Evolutionary conservation across 2,329 filamentous ascomycete genomes (phyloP).

Genomic region (Colletotrichum tofieldiae): DNA sequence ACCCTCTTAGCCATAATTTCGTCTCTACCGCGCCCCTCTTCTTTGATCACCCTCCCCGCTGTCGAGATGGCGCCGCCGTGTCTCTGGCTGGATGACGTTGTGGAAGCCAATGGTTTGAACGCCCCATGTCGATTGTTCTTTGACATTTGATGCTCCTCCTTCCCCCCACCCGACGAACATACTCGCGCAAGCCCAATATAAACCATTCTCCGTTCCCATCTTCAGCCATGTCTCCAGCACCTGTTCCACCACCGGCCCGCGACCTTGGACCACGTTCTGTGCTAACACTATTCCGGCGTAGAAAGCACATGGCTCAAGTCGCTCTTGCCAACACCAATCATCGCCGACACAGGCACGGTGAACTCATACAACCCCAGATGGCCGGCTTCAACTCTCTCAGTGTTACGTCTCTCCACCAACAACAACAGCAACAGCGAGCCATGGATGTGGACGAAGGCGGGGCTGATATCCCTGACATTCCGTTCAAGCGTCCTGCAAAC

Average conservation of each 20-base stretch:
- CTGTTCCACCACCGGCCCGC: not conserved
- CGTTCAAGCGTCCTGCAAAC: constrained; percentile 39
- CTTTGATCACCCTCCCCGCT: constrained; percentile 27
- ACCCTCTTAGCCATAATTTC: constrained; percentile 9
- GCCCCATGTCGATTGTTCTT: constrained; percentile 26
- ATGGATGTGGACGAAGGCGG: constrained; percentile 38
- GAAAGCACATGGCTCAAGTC: constrained; percentile 36
- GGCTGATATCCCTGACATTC: constrained; percentile 47
- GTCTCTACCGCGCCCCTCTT: constrained; percentile 11
- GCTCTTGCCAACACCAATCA: constrained; percentile 6
- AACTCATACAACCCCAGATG: constrained; percentile 21
- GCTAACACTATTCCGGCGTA: constrained; percentile 27
- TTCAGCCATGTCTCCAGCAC: not conserved
- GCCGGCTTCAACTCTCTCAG: constrained; percentile 23
- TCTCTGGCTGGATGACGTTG: constrained; percentile 30
- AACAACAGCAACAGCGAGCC: constrained; percentile 2
- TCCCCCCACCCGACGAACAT: not conserved
- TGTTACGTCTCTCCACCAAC: constrained; percentile 13
- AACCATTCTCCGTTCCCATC: constrained; percentile 20
- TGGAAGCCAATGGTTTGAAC: constrained; percentile 19
- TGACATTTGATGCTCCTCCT: constrained; percentile 23
- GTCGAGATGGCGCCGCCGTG: constrained; percentile 13
- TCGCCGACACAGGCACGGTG: constrained; percentile 31
- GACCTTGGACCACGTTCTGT: constrained; percentile 24
- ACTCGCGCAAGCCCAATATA: constrained; percentile 20